A percentile compares a stretch with the other conserved stretches of the same genome.
These are phyloP conservation scores for Tulasnella sp. DNA, from an alignment of 768 basidiomycete genomes.

Conservation along the genomic window DNA sequence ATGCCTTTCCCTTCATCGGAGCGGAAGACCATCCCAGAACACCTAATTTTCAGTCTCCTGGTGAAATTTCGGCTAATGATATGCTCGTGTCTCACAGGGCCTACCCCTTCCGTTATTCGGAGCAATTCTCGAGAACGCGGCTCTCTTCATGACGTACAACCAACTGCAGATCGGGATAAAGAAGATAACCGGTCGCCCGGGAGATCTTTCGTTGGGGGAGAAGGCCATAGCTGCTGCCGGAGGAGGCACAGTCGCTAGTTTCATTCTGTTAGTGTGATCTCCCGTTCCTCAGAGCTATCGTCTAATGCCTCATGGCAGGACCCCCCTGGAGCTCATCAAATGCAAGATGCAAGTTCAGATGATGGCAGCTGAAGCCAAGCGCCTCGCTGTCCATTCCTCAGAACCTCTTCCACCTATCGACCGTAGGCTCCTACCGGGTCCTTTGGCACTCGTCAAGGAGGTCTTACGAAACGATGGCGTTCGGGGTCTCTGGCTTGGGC, in stretches of 20 bases:
- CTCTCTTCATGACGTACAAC: slow-evolving; percentile 81
- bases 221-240: slow-evolving; percentile 76
- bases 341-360: slow-evolving; percentile 98
- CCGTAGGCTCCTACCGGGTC: slow-evolving; percentile 58
- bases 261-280: slow-evolving; percentile 63
- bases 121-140: slow-evolving; percentile 88
- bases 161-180: slow-evolving; percentile 65
- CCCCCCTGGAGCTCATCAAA: slow-evolving; percentile 92
- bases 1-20: background rate
- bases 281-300: background rate
- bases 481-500: slow-evolving; percentile 92
- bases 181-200: slow-evolving; percentile 40
- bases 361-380: slow-evolving; percentile 47
- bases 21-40: background rate
- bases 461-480: slow-evolving; percentile 66
- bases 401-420: slow-evolving; percentile 33
- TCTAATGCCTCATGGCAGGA: slow-evolving; percentile 46
- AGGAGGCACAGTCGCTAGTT: slow-evolving; percentile 84
- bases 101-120: slow-evolving; percentile 87
- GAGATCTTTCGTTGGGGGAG: slow-evolving; percentile 53
- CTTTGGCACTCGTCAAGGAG: slow-evolving; percentile 60
- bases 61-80: background rate
- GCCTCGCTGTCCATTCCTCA: slow-evolving; percentile 25
- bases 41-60: background rate
- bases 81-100: slow-evolving; percentile 50